These are phyloP conservation scores for Bacidia gigantensis DNA, from an alignment of 495 filamentous ascomycete species.

Conservation along the genomic window DNA sequence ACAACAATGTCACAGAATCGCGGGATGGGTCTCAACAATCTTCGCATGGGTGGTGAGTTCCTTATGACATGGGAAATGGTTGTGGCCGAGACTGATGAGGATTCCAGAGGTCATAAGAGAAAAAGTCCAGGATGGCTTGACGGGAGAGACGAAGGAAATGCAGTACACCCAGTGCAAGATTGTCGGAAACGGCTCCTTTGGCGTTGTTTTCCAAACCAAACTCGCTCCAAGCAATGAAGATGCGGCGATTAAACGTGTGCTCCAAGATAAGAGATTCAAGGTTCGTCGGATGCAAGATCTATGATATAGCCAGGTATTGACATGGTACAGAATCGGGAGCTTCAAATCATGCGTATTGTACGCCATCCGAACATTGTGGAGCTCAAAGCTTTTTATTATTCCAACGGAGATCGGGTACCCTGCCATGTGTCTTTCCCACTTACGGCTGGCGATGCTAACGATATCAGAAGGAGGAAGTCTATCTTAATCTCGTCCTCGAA, in stretches of 20 bases:
- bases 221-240: slow-evolving; percentile 93
- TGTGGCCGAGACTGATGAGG: slow-evolving; percentile 17
- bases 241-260: slow-evolving; percentile 94
- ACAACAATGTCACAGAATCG: slow-evolving; percentile 54
- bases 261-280: slow-evolving; percentile 99
- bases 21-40: slow-evolving; percentile 57
- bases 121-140: slow-evolving; percentile 96
- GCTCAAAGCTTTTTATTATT: slow-evolving; percentile 98
- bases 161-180: slow-evolving; percentile 99
- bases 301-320: slow-evolving; percentile 18
- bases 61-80: slow-evolving; percentile 4
- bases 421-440: neutral
- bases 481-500: slow-evolving; percentile 94
- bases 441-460: slow-evolving; percentile 2
- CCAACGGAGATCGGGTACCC: slow-evolving; percentile 90
- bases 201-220: slow-evolving; percentile 98
- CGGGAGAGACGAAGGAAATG: slow-evolving; percentile 88
- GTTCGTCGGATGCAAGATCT: slow-evolving; percentile 28
- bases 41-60: slow-evolving; percentile 72
- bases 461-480: slow-evolving; percentile 91
- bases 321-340: slow-evolving; percentile 70
- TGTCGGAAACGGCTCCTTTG: slow-evolving; percentile 98
- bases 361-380: slow-evolving; percentile 98
- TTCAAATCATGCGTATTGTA: slow-evolving; percentile 99
- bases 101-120: slow-evolving; percentile 85